A percentile compares a stretch with the other conserved stretches of the same genome.
These are phyloP conservation scores for Candida mattraensis DNA, from an alignment of 805 yeast genomes.

Conservation along the genomic window DNA sequence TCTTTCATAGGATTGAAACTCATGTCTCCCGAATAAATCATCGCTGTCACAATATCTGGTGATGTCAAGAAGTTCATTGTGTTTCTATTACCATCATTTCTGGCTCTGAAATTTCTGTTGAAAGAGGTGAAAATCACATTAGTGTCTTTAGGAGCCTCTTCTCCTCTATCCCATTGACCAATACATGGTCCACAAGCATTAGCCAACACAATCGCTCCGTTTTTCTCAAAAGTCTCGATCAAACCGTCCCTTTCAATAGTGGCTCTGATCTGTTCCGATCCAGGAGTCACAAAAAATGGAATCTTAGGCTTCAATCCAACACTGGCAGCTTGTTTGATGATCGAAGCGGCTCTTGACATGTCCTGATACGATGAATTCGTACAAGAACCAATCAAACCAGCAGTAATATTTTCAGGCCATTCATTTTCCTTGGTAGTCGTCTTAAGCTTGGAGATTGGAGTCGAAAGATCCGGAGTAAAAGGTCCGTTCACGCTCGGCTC, in stretches of 20 bases:
- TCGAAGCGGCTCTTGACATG: constrained; percentile 94
- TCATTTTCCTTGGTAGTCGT: constrained; percentile 78
- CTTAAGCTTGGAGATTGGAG: constrained; percentile 87
- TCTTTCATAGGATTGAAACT: constrained; percentile 95
- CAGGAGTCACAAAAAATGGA: constrained; percentile 93
- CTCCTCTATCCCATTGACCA: constrained; percentile 97
- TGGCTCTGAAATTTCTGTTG: constrained; percentile 97
- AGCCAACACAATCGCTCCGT: constrained; percentile 93
- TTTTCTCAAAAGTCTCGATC: constrained; percentile 81
- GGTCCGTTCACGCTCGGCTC: constrained; percentile 99
- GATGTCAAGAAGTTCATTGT: constrained; percentile 97
- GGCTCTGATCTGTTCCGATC: constrained; percentile 98
- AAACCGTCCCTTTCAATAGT: constrained; percentile 97
- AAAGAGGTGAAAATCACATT: constrained; percentile 96
- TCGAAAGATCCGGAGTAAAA: constrained; percentile 96
- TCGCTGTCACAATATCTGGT: constrained; percentile 94
- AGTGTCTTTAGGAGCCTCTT: constrained; percentile 86
- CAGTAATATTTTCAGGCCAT: constrained; percentile 93
- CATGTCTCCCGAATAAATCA: constrained; percentile 94
- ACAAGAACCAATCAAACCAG: constrained; percentile 97
- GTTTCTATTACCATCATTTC: constrained; percentile 97
- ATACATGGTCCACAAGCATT: constrained; percentile 99
- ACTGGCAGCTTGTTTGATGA: constrained; percentile 84
- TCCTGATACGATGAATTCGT: constrained; percentile 98
- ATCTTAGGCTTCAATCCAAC: constrained; percentile 93